Evolutionary conservation across 768 basidiomycete species (phyloP).

Genomic region (Auriscalpium vulgare): DNA sequence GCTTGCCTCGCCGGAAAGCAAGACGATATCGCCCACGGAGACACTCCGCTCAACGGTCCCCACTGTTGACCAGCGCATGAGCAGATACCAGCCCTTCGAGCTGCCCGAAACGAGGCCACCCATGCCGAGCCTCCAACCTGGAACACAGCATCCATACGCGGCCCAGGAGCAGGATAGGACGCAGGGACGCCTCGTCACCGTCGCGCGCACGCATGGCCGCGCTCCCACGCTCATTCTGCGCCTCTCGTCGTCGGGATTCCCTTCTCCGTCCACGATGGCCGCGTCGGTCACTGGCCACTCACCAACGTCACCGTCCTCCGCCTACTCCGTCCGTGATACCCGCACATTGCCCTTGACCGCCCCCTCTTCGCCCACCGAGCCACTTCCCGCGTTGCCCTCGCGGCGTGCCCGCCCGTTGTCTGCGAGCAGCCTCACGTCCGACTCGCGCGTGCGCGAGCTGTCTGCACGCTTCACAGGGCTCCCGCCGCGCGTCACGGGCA

Average conservation of each 20-base stretch:
- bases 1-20: neutral
- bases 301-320: neutral
- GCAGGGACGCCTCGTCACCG: neutral
- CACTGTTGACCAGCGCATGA: neutral
- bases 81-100: neutral
- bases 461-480: neutral
- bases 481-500: neutral
- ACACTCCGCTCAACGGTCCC: neutral
- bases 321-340: neutral
- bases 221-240: conserved; percentile 12
- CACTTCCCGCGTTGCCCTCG: neutral
- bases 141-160: neutral
- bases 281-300: neutral
- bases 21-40: neutral
- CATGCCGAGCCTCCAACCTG: neutral
- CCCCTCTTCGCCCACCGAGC: too few relatives aligned
- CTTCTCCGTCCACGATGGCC: neutral
- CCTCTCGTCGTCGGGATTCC: conserved; percentile 2
- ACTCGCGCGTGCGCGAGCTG: neutral
- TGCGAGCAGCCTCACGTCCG: conserved; percentile 1
- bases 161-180: neutral
- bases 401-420: neutral
- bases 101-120: neutral
- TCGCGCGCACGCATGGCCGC: neutral
- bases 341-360: neutral